Evolutionary conservation across 306 rosid genomes (phyloP).

Genomic region (Quercus variabilis): DNA sequence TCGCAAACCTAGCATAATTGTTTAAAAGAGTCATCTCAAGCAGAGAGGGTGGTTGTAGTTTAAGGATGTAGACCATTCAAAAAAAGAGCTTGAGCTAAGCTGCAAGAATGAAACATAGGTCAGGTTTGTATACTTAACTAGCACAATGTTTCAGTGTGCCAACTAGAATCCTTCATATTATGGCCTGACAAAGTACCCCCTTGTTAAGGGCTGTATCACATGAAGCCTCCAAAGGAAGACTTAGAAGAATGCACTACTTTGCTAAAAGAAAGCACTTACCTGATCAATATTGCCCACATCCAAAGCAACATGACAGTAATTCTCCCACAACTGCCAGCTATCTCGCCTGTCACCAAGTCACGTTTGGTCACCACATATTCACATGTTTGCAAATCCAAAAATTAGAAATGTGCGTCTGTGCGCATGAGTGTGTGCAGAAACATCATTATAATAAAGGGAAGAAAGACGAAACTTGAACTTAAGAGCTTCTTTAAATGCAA

Average conservation of each 20-base stretch:
- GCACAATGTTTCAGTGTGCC: neutral
- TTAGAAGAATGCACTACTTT: neutral
- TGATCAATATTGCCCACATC: conserved; percentile 76
- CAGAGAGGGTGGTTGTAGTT: neutral
- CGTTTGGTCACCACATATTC: conserved; percentile 27
- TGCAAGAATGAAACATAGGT: neutral
- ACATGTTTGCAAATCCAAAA: conserved; percentile 16
- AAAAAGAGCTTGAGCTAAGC: neutral
- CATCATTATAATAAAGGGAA: conserved; percentile 8
- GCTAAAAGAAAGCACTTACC: conserved; percentile 38
- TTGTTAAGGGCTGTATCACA: neutral
- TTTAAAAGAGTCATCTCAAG: neutral
- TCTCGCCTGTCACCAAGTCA: conserved; percentile 65
- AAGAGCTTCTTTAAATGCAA: conserved; percentile 91
- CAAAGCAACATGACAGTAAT: conserved; percentile 78
- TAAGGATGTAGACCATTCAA: neutral
- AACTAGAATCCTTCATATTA: neutral
- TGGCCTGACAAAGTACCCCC: neutral
- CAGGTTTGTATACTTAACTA: neutral
- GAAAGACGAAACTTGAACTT: conserved; percentile 72
- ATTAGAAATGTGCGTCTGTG: neutral
- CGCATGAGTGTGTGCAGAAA: neutral
- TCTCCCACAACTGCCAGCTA: conserved; percentile 98
- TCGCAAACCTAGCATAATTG: neutral
- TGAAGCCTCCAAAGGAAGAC: neutral